Conservation (phyloP, 2,329 filamentous ascomycete genomes). For the Aschersonia sp. region DNA sequence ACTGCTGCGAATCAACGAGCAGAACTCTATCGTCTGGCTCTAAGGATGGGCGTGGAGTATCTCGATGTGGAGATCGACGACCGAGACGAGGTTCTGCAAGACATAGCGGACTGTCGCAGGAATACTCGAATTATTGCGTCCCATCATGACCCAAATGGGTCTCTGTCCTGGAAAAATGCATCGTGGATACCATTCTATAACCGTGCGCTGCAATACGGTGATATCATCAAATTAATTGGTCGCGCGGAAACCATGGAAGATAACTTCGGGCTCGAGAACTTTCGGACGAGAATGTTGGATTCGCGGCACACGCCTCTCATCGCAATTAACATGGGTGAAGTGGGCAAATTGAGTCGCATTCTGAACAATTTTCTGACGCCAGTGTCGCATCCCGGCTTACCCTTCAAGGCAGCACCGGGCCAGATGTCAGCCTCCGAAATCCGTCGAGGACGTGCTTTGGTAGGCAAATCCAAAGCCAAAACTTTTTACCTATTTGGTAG, state of each 20-base stretch:
- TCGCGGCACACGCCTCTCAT: constrained; percentile 76
- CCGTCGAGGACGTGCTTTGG: constrained; percentile 58
- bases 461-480: constrained; percentile 63
- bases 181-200: constrained; percentile 89
- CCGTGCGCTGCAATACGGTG: constrained; percentile 74
- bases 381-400: constrained; percentile 78
- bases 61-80: constrained; percentile 86
- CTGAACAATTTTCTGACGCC: constrained; percentile 90
- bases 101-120: constrained; percentile 51
- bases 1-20: constrained; percentile 55
- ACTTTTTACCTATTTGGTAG: constrained; percentile 81
- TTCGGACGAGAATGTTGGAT: constrained; percentile 61
- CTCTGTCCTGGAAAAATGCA: constrained; percentile 80
- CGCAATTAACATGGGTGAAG: constrained; percentile 85
- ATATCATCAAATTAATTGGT: constrained; percentile 90
- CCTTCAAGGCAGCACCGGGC: constrained; percentile 85
- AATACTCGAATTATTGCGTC: constrained; percentile 82
- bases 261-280: constrained; percentile 72
- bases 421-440: constrained; percentile 88
- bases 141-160: constrained; percentile 74
- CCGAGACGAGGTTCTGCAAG: constrained; percentile 58
- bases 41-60: constrained; percentile 81
- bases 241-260: constrained; percentile 63
- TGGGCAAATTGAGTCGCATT: constrained; percentile 79
- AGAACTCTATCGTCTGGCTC: constrained; percentile 61